phyloP scores from a whole-genome alignment of 2,329 filamentous ascomycete genomes.

The Trichoderma sp. region DNA sequence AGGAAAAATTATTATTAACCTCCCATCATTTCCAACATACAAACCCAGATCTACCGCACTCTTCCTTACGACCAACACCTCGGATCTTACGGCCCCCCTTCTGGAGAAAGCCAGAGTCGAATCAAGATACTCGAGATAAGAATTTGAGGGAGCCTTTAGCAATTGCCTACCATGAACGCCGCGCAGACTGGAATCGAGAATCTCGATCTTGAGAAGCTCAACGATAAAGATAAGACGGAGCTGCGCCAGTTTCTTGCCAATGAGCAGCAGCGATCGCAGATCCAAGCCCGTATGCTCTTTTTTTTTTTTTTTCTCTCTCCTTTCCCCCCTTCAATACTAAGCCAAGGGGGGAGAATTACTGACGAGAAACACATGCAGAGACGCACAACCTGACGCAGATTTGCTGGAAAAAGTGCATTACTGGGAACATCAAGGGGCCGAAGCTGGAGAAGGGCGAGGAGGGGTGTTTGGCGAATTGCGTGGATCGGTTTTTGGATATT shows the following conservation, averaged over 20 bases:
- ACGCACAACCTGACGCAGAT: slow-evolving; percentile 61
- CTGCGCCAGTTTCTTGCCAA: slow-evolving; percentile 81
- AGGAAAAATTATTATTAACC: slow-evolving; percentile 8
- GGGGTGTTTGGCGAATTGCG: slow-evolving; percentile 84
- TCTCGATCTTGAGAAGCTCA: slow-evolving; percentile 70
- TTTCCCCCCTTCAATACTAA: neutral
- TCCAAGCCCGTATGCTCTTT: slow-evolving; percentile 57
- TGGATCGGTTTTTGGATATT: slow-evolving; percentile 88
- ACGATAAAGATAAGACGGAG: slow-evolving; percentile 78
- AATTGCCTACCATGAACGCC: slow-evolving; percentile 33
- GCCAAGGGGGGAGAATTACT: neutral
- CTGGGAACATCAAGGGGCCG: slow-evolving; percentile 65
- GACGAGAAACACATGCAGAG: slow-evolving; percentile 36
- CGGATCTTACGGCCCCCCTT: neutral
- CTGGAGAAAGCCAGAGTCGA: neutral
- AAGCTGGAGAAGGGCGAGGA: slow-evolving; percentile 76
- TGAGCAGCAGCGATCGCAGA: slow-evolving; percentile 78
- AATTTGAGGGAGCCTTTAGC: neutral
- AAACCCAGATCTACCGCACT: neutral
- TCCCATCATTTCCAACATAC: neutral
- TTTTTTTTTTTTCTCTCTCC: slow-evolving; percentile 9
- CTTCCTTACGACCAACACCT: neutral
- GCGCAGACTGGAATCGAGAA: slow-evolving; percentile 43
- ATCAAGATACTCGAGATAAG: neutral
- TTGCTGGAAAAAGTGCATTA: slow-evolving; percentile 95